Percentiles rank a stretch among this genome's conserved stretches.
Evolutionary conservation across 225 moss, liverwort and hornwort species (phyloP).

Genomic region (Physcomitrium patens): DNA sequence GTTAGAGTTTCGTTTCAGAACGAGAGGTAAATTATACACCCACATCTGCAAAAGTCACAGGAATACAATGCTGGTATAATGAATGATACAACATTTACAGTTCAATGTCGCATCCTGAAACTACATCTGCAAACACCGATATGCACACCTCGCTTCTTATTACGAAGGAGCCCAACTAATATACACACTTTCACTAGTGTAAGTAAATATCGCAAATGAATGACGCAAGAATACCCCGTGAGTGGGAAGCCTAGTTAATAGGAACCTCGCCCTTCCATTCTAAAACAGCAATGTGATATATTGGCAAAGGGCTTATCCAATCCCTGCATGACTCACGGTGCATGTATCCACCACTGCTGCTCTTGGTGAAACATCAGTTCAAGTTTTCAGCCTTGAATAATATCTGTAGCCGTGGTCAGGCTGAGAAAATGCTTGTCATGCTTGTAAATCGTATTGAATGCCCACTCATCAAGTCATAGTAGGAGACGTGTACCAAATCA

Average conservation of each 20-base stretch:
- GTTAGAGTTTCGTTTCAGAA: too few relatives aligned
- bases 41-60: slow-evolving; percentile 26
- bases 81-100: slow-evolving; percentile 51
- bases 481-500: slow-evolving; percentile 18
- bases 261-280: slow-evolving; percentile 21
- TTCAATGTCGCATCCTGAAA: slow-evolving; percentile 45
- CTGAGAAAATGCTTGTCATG: not conserved
- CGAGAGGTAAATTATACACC: not conserved
- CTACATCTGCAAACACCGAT: slow-evolving; percentile 47
- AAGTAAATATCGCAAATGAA: slow-evolving; percentile 39
- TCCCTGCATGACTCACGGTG: slow-evolving; percentile 24
- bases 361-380: slow-evolving; percentile 29
- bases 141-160: slow-evolving; percentile 46
- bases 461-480: slow-evolving; percentile 21
- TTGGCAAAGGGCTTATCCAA: slow-evolving; percentile 31
- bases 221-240: slow-evolving; percentile 44
- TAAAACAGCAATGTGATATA: slow-evolving; percentile 21
- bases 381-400: slow-evolving; percentile 23
- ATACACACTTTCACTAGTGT: slow-evolving; percentile 38
- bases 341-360: slow-evolving; percentile 19
- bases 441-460: slow-evolving; percentile 14
- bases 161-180: slow-evolving; percentile 40
- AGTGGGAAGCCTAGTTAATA: slow-evolving; percentile 30
- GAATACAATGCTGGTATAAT: slow-evolving; percentile 42
- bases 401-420: not conserved